Percentiles rank a stretch among this genome's conserved stretches.
Evolutionary conservation across 2,329 filamentous ascomycete genomes (phyloP).

Genomic region (Rutstroemia sp.): DNA sequence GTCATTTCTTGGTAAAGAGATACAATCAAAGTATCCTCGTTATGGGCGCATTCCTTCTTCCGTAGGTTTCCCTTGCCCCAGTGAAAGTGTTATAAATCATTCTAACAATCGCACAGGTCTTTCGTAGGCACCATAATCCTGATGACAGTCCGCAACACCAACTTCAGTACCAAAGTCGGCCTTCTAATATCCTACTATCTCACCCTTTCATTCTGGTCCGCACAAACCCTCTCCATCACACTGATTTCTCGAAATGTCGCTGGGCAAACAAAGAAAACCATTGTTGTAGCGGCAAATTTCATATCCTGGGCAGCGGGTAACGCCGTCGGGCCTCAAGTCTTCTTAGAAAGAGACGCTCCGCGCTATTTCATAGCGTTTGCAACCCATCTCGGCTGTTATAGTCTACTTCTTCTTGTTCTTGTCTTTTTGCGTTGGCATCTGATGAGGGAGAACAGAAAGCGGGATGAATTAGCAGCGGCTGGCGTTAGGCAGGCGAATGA

Average conservation of each 20-base stretch:
- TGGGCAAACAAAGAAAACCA: conserved; percentile 53
- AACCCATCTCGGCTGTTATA: conserved; percentile 42
- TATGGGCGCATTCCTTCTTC: conserved; percentile 59
- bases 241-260: conserved; percentile 50
- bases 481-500: conserved; percentile 7
- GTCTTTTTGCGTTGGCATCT: conserved; percentile 6
- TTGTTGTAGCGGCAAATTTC: conserved; percentile 50
- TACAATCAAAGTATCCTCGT: conserved; percentile 60
- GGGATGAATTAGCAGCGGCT: conserved; percentile 5
- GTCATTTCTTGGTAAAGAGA: conserved; percentile 61
- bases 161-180: conserved; percentile 52
- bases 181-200: conserved; percentile 71
- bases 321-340: conserved; percentile 43
- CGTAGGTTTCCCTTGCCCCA: conserved; percentile 37
- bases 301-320: conserved; percentile 51
- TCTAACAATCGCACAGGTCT: conserved; percentile 38
- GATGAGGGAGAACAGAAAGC: conserved; percentile 4
- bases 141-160: conserved; percentile 57
- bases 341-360: conserved; percentile 43
- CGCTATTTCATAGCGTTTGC: conserved; percentile 47
- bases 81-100: background rate
- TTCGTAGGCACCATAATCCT: conserved; percentile 66
- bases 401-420: conserved; percentile 14
- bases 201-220: conserved; percentile 70
- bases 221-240: conserved; percentile 58